Conservation (phyloP, 1,284 basidiomycete genomes). For the Marasmius oreades region DNA sequence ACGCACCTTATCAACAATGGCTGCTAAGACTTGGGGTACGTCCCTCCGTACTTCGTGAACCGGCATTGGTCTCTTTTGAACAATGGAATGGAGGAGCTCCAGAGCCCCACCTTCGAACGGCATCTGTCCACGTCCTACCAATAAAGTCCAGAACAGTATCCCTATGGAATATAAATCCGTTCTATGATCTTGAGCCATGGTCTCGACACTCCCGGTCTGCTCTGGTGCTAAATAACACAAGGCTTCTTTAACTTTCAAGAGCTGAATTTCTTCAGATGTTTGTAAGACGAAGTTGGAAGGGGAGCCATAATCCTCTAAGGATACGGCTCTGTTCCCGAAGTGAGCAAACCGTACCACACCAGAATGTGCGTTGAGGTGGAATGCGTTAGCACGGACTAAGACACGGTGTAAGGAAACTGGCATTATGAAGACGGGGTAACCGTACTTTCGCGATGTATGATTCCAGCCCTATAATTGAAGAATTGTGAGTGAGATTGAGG, state of each 20-base stretch:
- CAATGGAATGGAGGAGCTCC: slow-evolving; percentile 64
- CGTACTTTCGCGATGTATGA: slow-evolving; percentile 64
- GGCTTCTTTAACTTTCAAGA: slow-evolving; percentile 68
- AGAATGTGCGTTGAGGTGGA: slow-evolving; percentile 66
- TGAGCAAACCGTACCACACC: slow-evolving; percentile 67
- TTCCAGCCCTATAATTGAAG: slow-evolving; percentile 35
- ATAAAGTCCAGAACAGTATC: slow-evolving; percentile 65
- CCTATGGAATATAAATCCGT: slow-evolving; percentile 71
- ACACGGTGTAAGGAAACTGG: neutral
- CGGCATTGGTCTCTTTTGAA: slow-evolving; percentile 67
- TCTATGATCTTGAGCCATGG: slow-evolving; percentile 63
- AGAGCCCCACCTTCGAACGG: slow-evolving; percentile 69
- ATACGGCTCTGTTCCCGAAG: slow-evolving; percentile 73
- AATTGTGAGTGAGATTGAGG: slow-evolving; percentile 1
- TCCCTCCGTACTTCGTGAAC: slow-evolving; percentile 73
- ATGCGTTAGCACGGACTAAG: slow-evolving; percentile 68
- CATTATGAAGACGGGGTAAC: neutral
- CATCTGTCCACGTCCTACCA: slow-evolving; percentile 65
- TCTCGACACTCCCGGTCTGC: slow-evolving; percentile 69
- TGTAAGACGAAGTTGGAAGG: slow-evolving; percentile 63
- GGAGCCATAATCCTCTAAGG: slow-evolving; percentile 65
- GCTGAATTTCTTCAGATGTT: slow-evolving; percentile 57
- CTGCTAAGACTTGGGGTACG: slow-evolving; percentile 64
- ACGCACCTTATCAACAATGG: slow-evolving; percentile 62
- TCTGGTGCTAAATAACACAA: slow-evolving; percentile 71